Base-by-base conservation (phyloP, 192 early-diverging fungal genomes). In the Coemansia sp. region DNA sequence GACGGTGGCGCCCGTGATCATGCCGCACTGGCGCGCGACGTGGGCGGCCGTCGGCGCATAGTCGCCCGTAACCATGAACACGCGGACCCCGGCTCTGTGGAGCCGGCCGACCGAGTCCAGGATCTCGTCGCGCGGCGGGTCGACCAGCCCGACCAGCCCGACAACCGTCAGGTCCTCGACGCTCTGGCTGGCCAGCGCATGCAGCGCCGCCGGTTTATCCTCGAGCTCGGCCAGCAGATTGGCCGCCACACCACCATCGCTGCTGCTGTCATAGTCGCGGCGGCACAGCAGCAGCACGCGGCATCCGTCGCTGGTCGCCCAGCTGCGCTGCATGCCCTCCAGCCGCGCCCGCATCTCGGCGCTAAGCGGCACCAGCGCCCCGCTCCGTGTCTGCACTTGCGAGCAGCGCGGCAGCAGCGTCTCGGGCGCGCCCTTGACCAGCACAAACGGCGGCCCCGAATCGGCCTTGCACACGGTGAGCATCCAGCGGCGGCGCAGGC, bases 21-120 rank as follows among this genome's bases (percentile, higher is more conserved):
- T 87, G 15, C 84, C 85, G 60, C 91, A 85, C 48, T 89, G 79
- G 5, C 81, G 75, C 15, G 85, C 90, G 40, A 96, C 90, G 10
- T 83, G 81, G 11, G 79, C 85, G 3, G 93, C 93, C 0, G 91
- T 96, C 21, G 82, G 55, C 19, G 76, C 65, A 57, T 84, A 87
- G 49, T 93, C 90, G 46, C 90, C 91, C 22, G 90, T 92, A 41
- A 89, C 84, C 93, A 95, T 92, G 53, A 86, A 84, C 41, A 95
- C 78, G 27, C 87, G 80, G 35, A 90, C 64, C 17, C 85, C 84
- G 2, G 90, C 90, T 25, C 62, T 43, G 29, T 82, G 80, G 41
- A 82, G 81, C 0, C 58, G 76, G 27, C 51, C 71, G 27, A 95
- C 81, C 5, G 86, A 77, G 15, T 75, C 62, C 9, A 67, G 72